Evolutionary conservation across 768 basidiomycete species (phyloP), one percentile per base, ranked within the genome.

Genomic region (Porpolomopsis calyptriformis): DNA sequence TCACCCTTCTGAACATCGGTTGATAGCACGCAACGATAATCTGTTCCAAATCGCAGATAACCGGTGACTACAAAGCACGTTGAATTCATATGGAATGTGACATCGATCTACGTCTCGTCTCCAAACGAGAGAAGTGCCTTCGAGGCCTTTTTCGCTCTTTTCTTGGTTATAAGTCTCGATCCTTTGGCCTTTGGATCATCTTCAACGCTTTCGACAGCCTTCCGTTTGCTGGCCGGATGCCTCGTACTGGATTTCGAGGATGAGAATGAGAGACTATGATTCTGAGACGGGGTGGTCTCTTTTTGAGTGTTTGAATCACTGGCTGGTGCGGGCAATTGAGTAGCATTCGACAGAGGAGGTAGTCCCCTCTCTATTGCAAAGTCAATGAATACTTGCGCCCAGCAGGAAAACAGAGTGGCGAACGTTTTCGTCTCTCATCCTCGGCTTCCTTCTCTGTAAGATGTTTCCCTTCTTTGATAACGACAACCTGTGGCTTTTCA

Each of bases 401-500:
- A 7, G 14, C 14, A 31, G 14, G 29, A 47, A 7, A 23, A 38
- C 25, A 39, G 19, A 25, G 20, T 1, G 22, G 18, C 14, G 18
- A 20, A 55, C 69, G 41, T 49, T 74, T 78, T 45, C 86, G 75
- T 45, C 72, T 71, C 54, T 85, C 72, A 57, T 86, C 82, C 69
- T 87, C 82, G 3, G 73, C 89, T 55, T 94, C 87, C 45, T 73
- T 65, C 51, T 74, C 81, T 1, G 77, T 78, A 35, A 96, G 69
- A 67, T 96, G 92, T 59, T 88, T 93, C 22, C 92, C 91, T 53
- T 83, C 77, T 57, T 77, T 88, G 52, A 96, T 60, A 7, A 94
- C 91, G 2, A 96, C 88, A 6, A 96, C 78, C 57, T 88, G 86
- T 2, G 91, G 91, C 53, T 74, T 80, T 61, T 93, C 91, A 55